phyloP scores from a whole-genome alignment of 1,284 basidiomycete genomes.

The Cryptococcus sp. region DNA sequence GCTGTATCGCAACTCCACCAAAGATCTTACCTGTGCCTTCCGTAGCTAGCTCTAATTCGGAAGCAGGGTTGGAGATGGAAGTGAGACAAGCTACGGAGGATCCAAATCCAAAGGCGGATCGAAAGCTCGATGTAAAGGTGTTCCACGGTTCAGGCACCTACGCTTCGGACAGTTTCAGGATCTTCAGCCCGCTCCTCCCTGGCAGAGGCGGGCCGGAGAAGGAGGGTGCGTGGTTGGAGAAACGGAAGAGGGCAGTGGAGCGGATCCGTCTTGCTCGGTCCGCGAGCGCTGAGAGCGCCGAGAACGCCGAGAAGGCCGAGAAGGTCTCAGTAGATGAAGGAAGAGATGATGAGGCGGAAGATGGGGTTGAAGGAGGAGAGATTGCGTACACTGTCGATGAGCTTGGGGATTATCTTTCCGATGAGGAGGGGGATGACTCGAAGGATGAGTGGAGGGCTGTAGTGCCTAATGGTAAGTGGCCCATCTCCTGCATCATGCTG shows the following conservation, averaged over 20 bases:
- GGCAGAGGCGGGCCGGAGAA: conserved; percentile 27
- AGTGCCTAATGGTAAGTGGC: conserved; percentile 24
- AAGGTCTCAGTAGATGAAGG: too few species aligned
- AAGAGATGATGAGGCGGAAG: not conserved
- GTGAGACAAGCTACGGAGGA: not conserved
- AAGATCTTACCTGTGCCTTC: not conserved
- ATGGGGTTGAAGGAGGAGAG: too few species aligned
- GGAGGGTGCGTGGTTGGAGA: conserved; percentile 26
- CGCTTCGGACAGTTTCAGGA: conserved; percentile 36
- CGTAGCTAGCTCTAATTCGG: not conserved
- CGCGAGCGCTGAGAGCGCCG: not conserved
- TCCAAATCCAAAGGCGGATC: not conserved
- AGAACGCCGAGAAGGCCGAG: too few species aligned
- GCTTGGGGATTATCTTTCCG: conserved; percentile 21
- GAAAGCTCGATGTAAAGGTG: conserved; percentile 27
- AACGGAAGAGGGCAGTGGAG: conserved; percentile 19
- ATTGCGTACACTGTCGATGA: conserved; percentile 4
- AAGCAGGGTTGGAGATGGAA: not conserved
- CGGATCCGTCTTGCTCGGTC: not conserved
- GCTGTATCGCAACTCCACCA: not conserved
- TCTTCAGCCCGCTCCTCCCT: conserved; percentile 24
- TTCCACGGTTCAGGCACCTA: conserved; percentile 34
- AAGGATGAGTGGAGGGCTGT: conserved; percentile 36
- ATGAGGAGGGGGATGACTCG: conserved; percentile 21
- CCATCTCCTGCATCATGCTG: not conserved